Evolutionary conservation across 352 stramenopile species (phyloP).

Genomic region (Globisporangium viniferum): DNA sequence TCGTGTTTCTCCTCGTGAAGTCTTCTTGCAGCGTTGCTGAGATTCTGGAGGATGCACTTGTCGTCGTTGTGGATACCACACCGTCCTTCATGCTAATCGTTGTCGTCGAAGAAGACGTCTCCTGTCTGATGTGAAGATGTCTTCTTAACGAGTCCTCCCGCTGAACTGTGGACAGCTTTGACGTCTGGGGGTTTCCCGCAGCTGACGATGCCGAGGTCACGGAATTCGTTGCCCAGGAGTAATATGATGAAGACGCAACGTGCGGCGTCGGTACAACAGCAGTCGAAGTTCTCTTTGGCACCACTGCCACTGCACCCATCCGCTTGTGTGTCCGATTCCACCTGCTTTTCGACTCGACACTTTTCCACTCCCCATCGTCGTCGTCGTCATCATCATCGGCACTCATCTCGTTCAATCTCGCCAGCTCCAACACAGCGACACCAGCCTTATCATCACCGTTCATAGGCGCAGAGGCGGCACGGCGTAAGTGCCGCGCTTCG

Average conservation of each 20-base stretch:
- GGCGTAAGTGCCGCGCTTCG: constrained; percentile 11
- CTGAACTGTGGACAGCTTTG: not conserved
- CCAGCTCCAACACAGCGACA: not conserved
- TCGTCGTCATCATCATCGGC: constrained; percentile 3
- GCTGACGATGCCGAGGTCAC: constrained; percentile 5
- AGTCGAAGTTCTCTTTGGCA: not conserved
- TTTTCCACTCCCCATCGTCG: constrained; percentile 15
- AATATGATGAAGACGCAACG: not conserved
- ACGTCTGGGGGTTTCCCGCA: not conserved
- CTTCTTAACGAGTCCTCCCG: constrained; percentile 3
- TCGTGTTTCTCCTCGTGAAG: not conserved
- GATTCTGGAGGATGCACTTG: constrained; percentile 1
- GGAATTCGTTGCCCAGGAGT: constrained; percentile 15
- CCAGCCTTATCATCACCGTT: no score
- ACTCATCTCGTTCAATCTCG: not conserved
- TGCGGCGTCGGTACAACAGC: not conserved
- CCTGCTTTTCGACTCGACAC: constrained; percentile 13
- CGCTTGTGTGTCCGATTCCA: constrained; percentile 17
- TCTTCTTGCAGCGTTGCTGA: constrained; percentile 7
- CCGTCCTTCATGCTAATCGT: not conserved
- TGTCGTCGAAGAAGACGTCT: not conserved
- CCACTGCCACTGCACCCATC: not conserved
- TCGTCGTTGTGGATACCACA: not conserved
- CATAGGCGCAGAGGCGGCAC: not conserved
- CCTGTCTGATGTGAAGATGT: not conserved